phyloP scores from a whole-genome alignment of 768 basidiomycete genomes.

The Mycena pura region DNA sequence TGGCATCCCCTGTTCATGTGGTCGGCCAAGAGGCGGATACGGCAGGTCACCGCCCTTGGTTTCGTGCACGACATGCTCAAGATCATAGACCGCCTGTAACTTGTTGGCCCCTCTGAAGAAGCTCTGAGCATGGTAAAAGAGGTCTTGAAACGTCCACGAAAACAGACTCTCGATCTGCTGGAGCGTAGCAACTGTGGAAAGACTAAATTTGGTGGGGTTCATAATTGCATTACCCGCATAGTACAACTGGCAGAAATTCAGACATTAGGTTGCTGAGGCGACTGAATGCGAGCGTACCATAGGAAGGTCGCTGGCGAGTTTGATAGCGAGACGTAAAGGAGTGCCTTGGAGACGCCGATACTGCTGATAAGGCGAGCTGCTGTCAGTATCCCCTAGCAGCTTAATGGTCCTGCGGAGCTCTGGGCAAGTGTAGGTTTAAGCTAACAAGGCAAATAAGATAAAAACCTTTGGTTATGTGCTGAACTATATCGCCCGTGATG shows the following conservation, averaged over 20 bases:
- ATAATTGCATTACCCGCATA: slow-evolving; percentile 17
- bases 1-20: slow-evolving; percentile 20
- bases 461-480: slow-evolving; percentile 7
- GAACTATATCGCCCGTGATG: slow-evolving; percentile 22
- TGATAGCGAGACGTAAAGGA: neutral
- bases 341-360: neutral
- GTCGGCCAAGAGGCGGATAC: slow-evolving; percentile 16
- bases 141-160: slow-evolving; percentile 2
- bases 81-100: slow-evolving; percentile 17
- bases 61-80: slow-evolving; percentile 12
- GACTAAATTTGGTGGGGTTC: slow-evolving; percentile 13
- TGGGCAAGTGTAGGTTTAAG: neutral
- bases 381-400: slow-evolving; percentile 16
- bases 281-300: slow-evolving; percentile 7
- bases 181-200: slow-evolving; percentile 16
- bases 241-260: slow-evolving; percentile 8
- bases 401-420: slow-evolving; percentile 20
- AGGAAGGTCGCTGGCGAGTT: slow-evolving; percentile 15
- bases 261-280: neutral
- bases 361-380: slow-evolving; percentile 3
- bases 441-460: neutral
- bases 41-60: slow-evolving; percentile 13
- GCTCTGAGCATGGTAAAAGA: neutral
- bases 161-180: slow-evolving; percentile 18
- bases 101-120: neutral